These are phyloP conservation scores for Torulaspora globosa DNA, from an alignment of 1,139 yeast genomes.

Conservation along the genomic window DNA sequence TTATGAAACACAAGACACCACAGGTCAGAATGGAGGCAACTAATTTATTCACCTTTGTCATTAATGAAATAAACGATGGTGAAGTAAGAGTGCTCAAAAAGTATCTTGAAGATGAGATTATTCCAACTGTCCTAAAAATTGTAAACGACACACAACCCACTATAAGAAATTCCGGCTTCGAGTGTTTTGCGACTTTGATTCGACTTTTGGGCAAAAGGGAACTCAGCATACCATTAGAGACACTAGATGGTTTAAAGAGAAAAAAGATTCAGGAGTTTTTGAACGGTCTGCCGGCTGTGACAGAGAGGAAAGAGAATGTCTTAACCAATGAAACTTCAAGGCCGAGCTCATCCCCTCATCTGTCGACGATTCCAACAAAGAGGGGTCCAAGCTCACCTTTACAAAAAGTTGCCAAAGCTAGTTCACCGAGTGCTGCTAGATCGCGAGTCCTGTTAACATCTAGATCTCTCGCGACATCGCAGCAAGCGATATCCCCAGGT, in stretches of 20 bases:
- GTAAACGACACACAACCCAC: conserved; percentile 83
- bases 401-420: conserved; percentile 39
- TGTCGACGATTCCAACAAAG: conserved; percentile 52
- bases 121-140: conserved; percentile 42
- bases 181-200: conserved; percentile 76
- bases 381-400: conserved; percentile 66
- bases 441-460: conserved; percentile 24
- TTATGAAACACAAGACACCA: conserved; percentile 76
- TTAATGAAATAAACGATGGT: conserved; percentile 39
- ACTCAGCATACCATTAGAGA: conserved; percentile 55
- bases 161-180: conserved; percentile 74
- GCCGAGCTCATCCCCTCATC: conserved; percentile 5
- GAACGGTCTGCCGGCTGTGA: conserved; percentile 52
- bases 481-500: conserved; percentile 13
- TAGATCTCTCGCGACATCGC: conserved; percentile 19
- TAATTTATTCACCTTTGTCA: conserved; percentile 60
- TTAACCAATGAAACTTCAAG: conserved; percentile 9
- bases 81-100: conserved; percentile 41
- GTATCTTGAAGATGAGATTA: conserved; percentile 50
- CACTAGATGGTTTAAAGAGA: conserved; percentile 67
- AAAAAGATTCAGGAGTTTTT: conserved; percentile 63
- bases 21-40: conserved; percentile 71
- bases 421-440: conserved; percentile 15
- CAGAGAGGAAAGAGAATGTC: background rate
- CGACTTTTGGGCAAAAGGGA: conserved; percentile 71